phyloP scores from a whole-genome alignment of 768 basidiomycete genomes.

The Macrolepiota albuminosa region DNA sequence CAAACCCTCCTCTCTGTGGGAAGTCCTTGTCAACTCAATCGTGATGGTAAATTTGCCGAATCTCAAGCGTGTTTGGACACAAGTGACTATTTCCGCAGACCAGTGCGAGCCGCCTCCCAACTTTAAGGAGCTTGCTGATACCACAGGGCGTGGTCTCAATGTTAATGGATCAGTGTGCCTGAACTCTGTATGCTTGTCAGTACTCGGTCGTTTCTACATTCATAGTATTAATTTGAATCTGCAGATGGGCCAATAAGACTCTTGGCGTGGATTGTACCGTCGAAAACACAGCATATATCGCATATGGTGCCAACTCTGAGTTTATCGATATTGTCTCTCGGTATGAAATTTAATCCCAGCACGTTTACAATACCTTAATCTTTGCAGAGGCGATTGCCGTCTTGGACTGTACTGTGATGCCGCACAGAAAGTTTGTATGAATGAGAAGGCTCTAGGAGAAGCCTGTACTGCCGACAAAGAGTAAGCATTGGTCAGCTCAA shows the following conservation, averaged over 20 bases:
- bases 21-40: constrained; percentile 77
- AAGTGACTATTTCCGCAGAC: constrained; percentile 39
- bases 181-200: constrained; percentile 79
- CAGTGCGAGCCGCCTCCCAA: constrained; percentile 73
- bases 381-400: constrained; percentile 62
- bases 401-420: constrained; percentile 77
- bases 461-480: constrained; percentile 52
- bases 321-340: constrained; percentile 80
- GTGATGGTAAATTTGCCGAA: constrained; percentile 58
- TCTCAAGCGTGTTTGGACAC: not conserved
- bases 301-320: constrained; percentile 53
- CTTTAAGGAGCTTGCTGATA: constrained; percentile 57
- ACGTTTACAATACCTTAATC: not conserved
- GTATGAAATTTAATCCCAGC: constrained; percentile 28
- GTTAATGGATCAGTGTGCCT: constrained; percentile 82
- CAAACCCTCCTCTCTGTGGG: constrained; percentile 53
- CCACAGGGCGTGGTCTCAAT: constrained; percentile 62
- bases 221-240: not conserved
- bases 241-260: constrained; percentile 77
- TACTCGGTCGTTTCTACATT: constrained; percentile 21
- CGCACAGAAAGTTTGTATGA: constrained; percentile 48
- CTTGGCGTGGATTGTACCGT: constrained; percentile 56
- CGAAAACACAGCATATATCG: constrained; percentile 79
- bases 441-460: constrained; percentile 50
- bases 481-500: constrained; percentile 23